These are phyloP conservation scores for Echium plantagineum DNA, from an alignment of 257 asterid species.

Conservation along the genomic window DNA sequence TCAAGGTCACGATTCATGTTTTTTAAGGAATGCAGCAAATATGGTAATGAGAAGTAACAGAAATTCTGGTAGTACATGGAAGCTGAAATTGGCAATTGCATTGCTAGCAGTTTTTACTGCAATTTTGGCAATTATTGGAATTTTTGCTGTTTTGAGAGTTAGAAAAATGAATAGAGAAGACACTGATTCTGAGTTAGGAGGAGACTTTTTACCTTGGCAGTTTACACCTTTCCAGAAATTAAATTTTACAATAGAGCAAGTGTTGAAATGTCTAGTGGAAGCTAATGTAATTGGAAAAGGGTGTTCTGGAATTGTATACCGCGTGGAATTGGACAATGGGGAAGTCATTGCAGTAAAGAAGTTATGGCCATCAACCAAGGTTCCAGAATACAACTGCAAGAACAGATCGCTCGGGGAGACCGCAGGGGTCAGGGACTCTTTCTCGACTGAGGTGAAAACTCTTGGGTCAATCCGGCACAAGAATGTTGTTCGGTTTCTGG, in stretches of 20 bases:
- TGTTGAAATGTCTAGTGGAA: slow-evolving; percentile 47
- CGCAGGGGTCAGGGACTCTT: slow-evolving; percentile 51
- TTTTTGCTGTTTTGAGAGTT: slow-evolving; percentile 41
- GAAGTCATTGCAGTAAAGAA: slow-evolving; percentile 71
- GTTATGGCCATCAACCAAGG: slow-evolving; percentile 48
- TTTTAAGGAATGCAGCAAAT: slow-evolving; percentile 26
- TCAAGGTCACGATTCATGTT: slow-evolving; percentile 48
- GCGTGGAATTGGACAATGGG: slow-evolving; percentile 47
- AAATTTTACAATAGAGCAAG: slow-evolving; percentile 44
- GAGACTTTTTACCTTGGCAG: slow-evolving; percentile 45
- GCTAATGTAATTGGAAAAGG: slow-evolving; percentile 70
- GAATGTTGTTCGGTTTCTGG: slow-evolving; percentile 70
- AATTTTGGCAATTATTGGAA: slow-evolving; percentile 45
- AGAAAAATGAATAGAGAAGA: slow-evolving; percentile 36
- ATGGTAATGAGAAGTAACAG: slow-evolving; percentile 17
- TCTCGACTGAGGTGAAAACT: slow-evolving; percentile 71
- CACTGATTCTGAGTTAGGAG: slow-evolving; percentile 45
- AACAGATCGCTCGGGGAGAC: slow-evolving; percentile 17
- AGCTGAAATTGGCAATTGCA: slow-evolving; percentile 48
- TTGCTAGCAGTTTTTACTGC: slow-evolving; percentile 31
- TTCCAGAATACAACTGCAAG: slow-evolving; percentile 19
- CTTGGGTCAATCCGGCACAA: slow-evolving; percentile 75
- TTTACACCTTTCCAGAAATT: slow-evolving; percentile 69
- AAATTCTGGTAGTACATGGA: slow-evolving; percentile 32
- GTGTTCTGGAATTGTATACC: slow-evolving; percentile 72